phyloP scores from a whole-genome alignment of 1,284 basidiomycete genomes.

The Wallemia ichthyophaga region DNA sequence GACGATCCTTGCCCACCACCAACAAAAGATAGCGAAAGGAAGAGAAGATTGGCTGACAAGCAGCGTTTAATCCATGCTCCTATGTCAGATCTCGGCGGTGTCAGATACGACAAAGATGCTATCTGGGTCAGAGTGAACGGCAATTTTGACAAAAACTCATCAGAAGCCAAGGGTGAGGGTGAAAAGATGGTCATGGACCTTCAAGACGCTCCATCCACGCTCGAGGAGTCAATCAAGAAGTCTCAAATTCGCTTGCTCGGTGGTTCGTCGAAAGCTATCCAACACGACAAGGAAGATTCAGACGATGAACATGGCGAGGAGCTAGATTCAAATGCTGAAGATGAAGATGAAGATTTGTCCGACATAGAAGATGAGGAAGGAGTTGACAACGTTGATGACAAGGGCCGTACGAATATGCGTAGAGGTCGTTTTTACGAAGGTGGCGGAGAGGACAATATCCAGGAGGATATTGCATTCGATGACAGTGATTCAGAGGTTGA shows the following conservation, averaged over 20 bases:
- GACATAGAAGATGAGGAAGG: slow-evolving; percentile 14
- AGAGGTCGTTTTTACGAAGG: slow-evolving; percentile 8
- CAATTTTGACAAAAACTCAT: slow-evolving; percentile 36
- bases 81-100: slow-evolving; percentile 91
- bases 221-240: slow-evolving; percentile 50
- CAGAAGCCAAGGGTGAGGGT: slow-evolving; percentile 56
- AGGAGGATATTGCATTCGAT: slow-evolving; percentile 30
- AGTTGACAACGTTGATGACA: slow-evolving; percentile 13
- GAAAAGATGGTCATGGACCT: slow-evolving; percentile 92
- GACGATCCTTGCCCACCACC: slow-evolving; percentile 86
- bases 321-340: slow-evolving; percentile 6
- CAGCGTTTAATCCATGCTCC: slow-evolving; percentile 86
- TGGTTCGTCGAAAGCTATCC: slow-evolving; percentile 29
- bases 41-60: slow-evolving; percentile 77
- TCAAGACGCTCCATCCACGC: slow-evolving; percentile 53
- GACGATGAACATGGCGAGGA: not conserved
- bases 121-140: slow-evolving; percentile 95
- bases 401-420: slow-evolving; percentile 4
- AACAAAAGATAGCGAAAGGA: slow-evolving; percentile 67
- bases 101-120: slow-evolving; percentile 94
- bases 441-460: slow-evolving; percentile 11
- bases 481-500: slow-evolving; percentile 43
- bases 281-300: slow-evolving; percentile 7
- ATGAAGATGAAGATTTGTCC: slow-evolving; percentile 13
- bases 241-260: slow-evolving; percentile 66